phyloP scores from a whole-genome alignment of 164 flowering plant genomes.

The Aristolochia contorta region DNA sequence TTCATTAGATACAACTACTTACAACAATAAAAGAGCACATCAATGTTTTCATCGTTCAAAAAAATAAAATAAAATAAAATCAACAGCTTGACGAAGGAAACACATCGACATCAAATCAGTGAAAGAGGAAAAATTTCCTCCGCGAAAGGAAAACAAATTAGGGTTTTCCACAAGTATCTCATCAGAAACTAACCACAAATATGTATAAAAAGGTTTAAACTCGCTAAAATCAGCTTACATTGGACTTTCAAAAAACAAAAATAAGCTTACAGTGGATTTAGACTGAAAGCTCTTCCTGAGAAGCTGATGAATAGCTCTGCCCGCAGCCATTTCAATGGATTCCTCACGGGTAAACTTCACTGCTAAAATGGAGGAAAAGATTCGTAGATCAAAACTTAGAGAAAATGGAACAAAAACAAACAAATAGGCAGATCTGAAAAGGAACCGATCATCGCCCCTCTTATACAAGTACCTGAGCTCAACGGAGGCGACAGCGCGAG shows the following conservation, averaged over 20 bases:
- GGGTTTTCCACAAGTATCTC: neutral
- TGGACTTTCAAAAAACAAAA: too few species aligned
- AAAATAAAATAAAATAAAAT: neutral
- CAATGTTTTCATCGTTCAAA: neutral
- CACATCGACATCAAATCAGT: neutral
- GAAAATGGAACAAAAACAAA: neutral
- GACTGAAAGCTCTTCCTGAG: constrained; percentile 15
- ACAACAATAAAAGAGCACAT: too few species aligned
- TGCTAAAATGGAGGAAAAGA: neutral
- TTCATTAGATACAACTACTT: too few species aligned
- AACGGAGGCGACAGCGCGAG: neutral
- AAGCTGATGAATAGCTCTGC: constrained; percentile 22
- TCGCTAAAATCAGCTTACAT: constrained; percentile 9
- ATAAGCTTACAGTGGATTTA: constrained; percentile 13
- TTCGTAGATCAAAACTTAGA: neutral
- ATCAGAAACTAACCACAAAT: neutral
- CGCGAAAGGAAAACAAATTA: neutral
- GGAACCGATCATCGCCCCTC: neutral
- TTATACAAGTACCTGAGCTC: neutral
- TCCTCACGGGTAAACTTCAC: neutral
- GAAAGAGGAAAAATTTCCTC: neutral
- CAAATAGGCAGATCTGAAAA: neutral
- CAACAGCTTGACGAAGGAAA: neutral
- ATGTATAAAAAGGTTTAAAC: neutral
- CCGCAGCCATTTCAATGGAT: constrained; percentile 14